Evolutionary conservation across 2,329 filamentous ascomycete genomes (phyloP).

Genomic region (Alternaria incomplexa): DNA sequence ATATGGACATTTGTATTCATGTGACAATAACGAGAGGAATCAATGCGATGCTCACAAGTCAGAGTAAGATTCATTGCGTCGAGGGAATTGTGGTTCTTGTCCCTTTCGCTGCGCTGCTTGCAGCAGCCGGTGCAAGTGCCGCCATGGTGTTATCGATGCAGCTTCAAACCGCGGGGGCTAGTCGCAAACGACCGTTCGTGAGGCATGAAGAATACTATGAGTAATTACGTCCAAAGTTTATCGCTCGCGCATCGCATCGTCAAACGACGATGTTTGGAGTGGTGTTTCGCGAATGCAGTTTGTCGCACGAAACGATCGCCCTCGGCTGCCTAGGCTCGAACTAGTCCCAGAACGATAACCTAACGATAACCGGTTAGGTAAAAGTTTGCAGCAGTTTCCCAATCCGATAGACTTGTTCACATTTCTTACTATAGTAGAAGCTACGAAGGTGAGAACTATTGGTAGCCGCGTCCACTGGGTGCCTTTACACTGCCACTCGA

Average conservation of each 20-base stretch:
- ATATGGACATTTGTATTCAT: background rate
- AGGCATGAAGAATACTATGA: background rate
- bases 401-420: background rate
- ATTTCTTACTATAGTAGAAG: background rate
- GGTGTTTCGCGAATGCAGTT: conserved; percentile 27
- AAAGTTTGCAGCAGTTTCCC: background rate
- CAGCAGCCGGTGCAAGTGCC: background rate
- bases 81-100: background rate
- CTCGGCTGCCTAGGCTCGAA: conserved; percentile 3
- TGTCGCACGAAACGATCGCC: conserved; percentile 14
- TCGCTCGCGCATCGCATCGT: conserved; percentile 7
- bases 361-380: background rate
- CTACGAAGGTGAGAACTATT: background rate
- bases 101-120: background rate
- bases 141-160: background rate
- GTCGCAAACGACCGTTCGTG: background rate
- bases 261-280: conserved; percentile 39
- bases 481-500: conserved; percentile 40
- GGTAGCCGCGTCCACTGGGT: conserved; percentile 18
- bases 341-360: conserved; percentile 4
- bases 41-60: background rate
- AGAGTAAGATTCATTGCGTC: background rate
- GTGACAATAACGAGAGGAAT: background rate
- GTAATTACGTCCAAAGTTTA: background rate
- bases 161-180: background rate